A percentile compares a stretch with the other conserved stretches of the same genome.
Evolutionary conservation across 2,329 filamentous ascomycete species (phyloP).

Genomic region (Leptographium procerum): DNA sequence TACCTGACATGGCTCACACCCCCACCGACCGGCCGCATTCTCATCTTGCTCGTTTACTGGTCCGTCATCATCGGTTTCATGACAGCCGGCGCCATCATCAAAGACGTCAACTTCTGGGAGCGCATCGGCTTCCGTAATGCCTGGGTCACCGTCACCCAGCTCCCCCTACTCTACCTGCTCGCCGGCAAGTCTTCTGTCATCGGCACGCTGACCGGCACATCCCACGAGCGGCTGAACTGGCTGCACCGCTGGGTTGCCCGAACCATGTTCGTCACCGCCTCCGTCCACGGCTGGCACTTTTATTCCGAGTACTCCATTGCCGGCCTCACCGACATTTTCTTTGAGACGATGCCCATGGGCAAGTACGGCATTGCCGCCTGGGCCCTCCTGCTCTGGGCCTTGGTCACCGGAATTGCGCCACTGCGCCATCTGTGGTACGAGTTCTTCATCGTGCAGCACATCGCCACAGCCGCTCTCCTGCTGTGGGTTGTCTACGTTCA

Average conservation of each 20-base stretch:
- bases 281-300: conserved; percentile 61
- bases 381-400: conserved; percentile 54
- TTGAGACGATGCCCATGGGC: conserved; percentile 51
- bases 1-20: conserved; percentile 45
- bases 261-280: conserved; percentile 56
- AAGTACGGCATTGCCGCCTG: conserved; percentile 58
- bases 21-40: conserved; percentile 43
- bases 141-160: conserved; percentile 53
- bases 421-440: conserved; percentile 58
- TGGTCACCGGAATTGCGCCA: conserved; percentile 50
- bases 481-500: conserved; percentile 54
- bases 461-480: conserved; percentile 48
- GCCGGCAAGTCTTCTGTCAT: conserved; percentile 48
- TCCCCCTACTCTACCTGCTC: conserved; percentile 53
- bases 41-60: conserved; percentile 47
- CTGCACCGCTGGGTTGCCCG: conserved; percentile 61
- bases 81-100: conserved; percentile 32
- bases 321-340: conserved; percentile 46
- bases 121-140: conserved; percentile 57
- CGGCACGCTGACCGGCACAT: conserved; percentile 49
- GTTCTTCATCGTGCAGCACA: conserved; percentile 57
- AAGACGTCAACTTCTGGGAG: conserved; percentile 49
- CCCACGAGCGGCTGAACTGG: conserved; percentile 63
- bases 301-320: conserved; percentile 51
- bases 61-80: conserved; percentile 47